Percentiles rank a stretch among this genome's conserved stretches.
Evolutionary conservation across 148 eudicot species (phyloP).

Genomic region (Camellia granthamiana): DNA sequence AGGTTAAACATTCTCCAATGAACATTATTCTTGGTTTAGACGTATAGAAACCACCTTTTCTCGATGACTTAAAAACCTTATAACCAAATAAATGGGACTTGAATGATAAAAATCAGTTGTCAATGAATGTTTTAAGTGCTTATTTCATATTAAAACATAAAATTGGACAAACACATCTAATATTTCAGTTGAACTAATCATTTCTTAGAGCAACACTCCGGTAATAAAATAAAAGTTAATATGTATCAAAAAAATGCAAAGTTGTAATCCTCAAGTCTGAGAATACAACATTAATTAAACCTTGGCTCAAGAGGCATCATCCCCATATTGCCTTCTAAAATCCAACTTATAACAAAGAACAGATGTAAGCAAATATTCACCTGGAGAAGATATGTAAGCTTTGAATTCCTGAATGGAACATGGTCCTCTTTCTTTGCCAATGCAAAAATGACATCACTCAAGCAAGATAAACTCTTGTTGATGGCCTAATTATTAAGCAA

Average conservation of each 20-base stretch:
- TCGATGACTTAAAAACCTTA: background rate
- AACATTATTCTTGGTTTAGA: background rate
- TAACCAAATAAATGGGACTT: background rate
- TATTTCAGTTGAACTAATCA: background rate
- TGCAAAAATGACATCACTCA: constrained; percentile 70
- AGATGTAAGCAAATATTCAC: constrained; percentile 22
- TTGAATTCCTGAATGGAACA: constrained; percentile 75
- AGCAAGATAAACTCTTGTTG: constrained; percentile 69
- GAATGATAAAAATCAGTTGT: background rate
- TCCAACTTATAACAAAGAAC: background rate
- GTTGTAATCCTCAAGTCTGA: background rate
- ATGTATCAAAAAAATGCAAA: no score
- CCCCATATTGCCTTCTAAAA: background rate
- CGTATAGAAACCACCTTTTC: background rate
- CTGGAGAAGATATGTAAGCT: constrained; percentile 77
- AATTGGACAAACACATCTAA: background rate
- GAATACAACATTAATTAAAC: background rate
- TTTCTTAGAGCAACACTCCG: background rate
- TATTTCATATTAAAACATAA: background rate
- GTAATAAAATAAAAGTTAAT: background rate
- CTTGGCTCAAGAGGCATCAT: background rate
- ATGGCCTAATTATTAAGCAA: constrained; percentile 45
- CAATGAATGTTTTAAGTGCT: background rate
- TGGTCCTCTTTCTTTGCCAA: constrained; percentile 82
- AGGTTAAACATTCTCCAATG: background rate